phyloP scores from a whole-genome alignment of 805 yeast species.

The Aciculoconidium aculeatum region DNA sequence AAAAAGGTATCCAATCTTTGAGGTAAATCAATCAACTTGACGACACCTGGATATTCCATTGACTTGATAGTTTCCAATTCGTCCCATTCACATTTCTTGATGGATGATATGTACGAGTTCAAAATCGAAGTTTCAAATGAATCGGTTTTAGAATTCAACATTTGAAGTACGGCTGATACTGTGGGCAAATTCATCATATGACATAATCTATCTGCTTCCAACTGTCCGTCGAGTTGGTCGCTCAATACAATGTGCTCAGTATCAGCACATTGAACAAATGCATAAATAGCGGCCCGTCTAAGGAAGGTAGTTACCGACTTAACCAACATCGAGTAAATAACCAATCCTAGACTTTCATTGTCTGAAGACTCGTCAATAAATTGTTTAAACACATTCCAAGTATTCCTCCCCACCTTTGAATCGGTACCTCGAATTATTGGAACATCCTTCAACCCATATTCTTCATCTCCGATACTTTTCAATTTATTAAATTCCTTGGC shows the following conservation, averaged over 20 bases:
- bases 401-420: constrained; percentile 13
- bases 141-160: constrained; percentile 11
- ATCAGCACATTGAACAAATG: constrained; percentile 48
- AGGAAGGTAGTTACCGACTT: constrained; percentile 59
- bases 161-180: constrained; percentile 14
- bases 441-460: constrained; percentile 29
- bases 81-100: too few relatives aligned
- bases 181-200: constrained; percentile 43
- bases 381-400: constrained; percentile 21
- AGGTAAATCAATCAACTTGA: constrained; percentile 63
- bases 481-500: constrained; percentile 22
- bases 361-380: constrained; percentile 11
- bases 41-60: constrained; percentile 60
- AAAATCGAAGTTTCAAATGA: too few relatives aligned
- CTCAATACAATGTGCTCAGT: constrained; percentile 19
- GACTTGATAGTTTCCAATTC: constrained; percentile 13
- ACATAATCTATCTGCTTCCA: constrained; percentile 54
- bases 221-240: constrained; percentile 8
- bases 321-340: constrained; percentile 49
- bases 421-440: constrained; percentile 24
- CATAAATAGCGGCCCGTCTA: constrained; percentile 54
- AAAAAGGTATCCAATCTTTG: constrained; percentile 61
- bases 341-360: constrained; percentile 26
- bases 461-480: constrained; percentile 17
- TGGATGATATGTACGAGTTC: too few relatives aligned